These are phyloP conservation scores for Metschnikowia corniflorae DNA, from an alignment of 805 yeast genomes.

Conservation along the genomic window DNA sequence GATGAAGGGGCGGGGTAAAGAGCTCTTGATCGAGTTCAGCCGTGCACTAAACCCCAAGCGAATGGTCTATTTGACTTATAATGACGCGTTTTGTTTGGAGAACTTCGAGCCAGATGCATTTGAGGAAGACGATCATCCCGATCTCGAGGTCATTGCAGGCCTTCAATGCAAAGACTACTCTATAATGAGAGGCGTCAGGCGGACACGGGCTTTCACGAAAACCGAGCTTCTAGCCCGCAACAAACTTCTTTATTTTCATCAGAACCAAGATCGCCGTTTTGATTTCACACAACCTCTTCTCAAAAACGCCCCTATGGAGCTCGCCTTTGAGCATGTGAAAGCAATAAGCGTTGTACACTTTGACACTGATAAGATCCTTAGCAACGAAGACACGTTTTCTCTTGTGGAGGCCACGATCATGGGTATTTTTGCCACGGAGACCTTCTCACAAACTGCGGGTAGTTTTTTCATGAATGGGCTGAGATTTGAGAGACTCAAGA, in stretches of 20 bases:
- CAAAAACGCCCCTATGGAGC: slow-evolving; percentile 8
- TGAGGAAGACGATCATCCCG: slow-evolving; percentile 23
- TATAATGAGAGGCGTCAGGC: slow-evolving; percentile 13
- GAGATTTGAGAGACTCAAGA: slow-evolving; percentile 2
- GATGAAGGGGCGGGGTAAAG: slow-evolving; percentile 84
- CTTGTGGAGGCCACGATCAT: slow-evolving; percentile 16
- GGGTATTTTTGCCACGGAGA: slow-evolving; percentile 10
- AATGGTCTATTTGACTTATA: slow-evolving; percentile 45
- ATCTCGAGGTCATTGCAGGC: slow-evolving; percentile 13
- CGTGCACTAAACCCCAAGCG: slow-evolving; percentile 48
- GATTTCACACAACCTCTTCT: slow-evolving; percentile 13
- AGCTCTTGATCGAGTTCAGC: slow-evolving; percentile 51
- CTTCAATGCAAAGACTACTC: slow-evolving; percentile 3
- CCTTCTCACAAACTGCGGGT: neutral
- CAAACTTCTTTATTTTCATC: slow-evolving; percentile 54
- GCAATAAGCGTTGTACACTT: slow-evolving; percentile 13
- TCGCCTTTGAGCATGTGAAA: slow-evolving; percentile 7
- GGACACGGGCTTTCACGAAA: slow-evolving; percentile 41
- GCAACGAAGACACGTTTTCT: neutral
- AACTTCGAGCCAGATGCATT: slow-evolving; percentile 23
- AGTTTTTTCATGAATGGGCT: slow-evolving; percentile 2
- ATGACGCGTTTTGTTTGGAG: slow-evolving; percentile 18
- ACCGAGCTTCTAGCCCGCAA: slow-evolving; percentile 51
- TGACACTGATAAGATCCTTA: slow-evolving; percentile 4
- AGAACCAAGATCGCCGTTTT: slow-evolving; percentile 10